Base-by-base conservation (phyloP, 495 filamentous ascomycete genomes). In the Baudoinia panamericana region DNA sequence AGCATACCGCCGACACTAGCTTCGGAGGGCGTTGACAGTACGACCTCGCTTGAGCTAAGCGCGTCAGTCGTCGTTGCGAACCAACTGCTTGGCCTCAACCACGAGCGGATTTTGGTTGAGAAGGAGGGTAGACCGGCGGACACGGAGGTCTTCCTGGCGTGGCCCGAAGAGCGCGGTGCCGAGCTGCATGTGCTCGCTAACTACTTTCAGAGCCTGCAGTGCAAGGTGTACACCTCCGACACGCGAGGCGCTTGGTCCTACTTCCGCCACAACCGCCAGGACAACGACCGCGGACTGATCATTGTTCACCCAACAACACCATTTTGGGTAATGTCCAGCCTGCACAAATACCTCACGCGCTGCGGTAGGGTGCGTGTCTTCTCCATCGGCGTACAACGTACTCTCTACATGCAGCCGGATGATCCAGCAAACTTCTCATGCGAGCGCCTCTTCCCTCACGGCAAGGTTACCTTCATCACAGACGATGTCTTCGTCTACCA, bases 401-500 rank as follows among this genome's bases (percentile, higher is more conserved):
- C 17, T 12, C 10, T 18, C n/a, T 30, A 21, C 34, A 9, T 22
- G 11, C 15, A 9, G 1, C n/a, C 17, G n/a, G 11, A 20, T 11
- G 31, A 21, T 9, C 10, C 30, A 8, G 29, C 36, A 13, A 15
- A 9, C 16, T 46, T 38, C 26, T 17, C 13, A n/a, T 24, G 30
- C 16, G 20, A 39, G 12, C 43, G 37, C 17, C 29, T 51, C 12
- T 54, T 54, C 26, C 51, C 51, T 4, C 15, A 40, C 9, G 51
- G 46, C 19, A 40, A 21, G 10, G 35, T 48, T 12, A 36, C 36
- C 9, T 38, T 54, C 29, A 35, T 54, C 10, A 54, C 42, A 17
- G 51, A 54, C 44, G 43, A 47, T 16, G 34, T 51, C 23, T 43
- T 54, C 17, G 29, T 38, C 15, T 29, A 43, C n/a, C 37, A 51